Evolutionary conservation across 495 filamentous ascomycete species (phyloP).

Genomic region (Neurospora pannonica): DNA sequence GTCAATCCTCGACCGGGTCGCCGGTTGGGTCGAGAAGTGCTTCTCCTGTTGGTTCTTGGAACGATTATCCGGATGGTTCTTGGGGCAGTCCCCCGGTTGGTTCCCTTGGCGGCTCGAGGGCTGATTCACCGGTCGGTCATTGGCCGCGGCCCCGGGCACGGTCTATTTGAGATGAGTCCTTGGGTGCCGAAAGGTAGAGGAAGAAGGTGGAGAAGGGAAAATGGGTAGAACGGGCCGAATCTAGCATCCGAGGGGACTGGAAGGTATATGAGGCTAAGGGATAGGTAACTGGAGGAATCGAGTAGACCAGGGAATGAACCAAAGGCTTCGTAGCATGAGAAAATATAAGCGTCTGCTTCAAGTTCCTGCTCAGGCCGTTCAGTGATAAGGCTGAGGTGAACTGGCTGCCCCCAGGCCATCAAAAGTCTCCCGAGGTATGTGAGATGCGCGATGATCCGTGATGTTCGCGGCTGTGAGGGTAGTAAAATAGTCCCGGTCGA

Average conservation of each 20-base stretch:
- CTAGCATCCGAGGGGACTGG: background rate
- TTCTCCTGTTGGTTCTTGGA: background rate
- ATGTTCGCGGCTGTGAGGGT: background rate
- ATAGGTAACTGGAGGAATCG: too few species aligned
- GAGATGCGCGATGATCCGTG: background rate
- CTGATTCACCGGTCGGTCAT: background rate
- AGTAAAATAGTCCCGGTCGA: background rate
- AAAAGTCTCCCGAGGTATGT: background rate
- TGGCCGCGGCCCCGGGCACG: too few species aligned
- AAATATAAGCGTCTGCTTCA: background rate
- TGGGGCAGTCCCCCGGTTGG: background rate
- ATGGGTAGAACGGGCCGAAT: background rate
- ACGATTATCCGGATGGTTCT: background rate
- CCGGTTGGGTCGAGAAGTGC: too few species aligned
- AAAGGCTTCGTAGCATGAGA: too few species aligned
- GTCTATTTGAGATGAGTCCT: too few species aligned
- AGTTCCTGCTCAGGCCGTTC: background rate
- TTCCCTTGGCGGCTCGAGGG: background rate
- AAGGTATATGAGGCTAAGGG: background rate
- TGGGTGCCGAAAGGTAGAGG: too few species aligned
- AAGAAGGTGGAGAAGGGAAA: too few species aligned
- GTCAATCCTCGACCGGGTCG: too few species aligned
- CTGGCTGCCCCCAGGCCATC: background rate
- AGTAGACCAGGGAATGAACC: too few species aligned
- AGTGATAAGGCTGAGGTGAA: background rate